Base-by-base conservation (phyloP, 768 basidiomycete species). In the Arthromyces matolae region DNA sequence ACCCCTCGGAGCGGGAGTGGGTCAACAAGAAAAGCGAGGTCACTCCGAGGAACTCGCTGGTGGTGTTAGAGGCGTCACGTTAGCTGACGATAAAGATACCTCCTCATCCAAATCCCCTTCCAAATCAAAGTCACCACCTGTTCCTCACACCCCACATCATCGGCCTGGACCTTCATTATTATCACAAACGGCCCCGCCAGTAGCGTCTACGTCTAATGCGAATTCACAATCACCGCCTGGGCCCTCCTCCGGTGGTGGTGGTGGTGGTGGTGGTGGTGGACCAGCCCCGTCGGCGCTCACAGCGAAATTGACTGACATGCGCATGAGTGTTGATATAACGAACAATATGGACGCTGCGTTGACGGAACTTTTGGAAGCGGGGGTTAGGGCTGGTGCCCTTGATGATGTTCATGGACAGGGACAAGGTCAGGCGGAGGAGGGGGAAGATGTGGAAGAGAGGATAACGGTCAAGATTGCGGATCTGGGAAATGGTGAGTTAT, bases 381-480 rank as follows among this genome's bases (percentile, higher is more conserved):
- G 48, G 31, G 51, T 38, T 3, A 1, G 28, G 3, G 35, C 3
- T 5, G 42, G 13, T 2, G 29, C 19, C 8, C 8, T 2, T 2
- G 33, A 16, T 3, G 13, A 13, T 5, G 35, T 33, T 13, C 4
- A 10, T 54, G 54, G 55, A 58, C 27, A 53, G 49, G n/a, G 56
- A 69, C 14, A 4, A 60, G 28, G 61, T n/a, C n/a, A 77, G 50
- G 54, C 53, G 53, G 27, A 58, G 37, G 40, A 51, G 53, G 22
- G 57, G 48, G 42, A 37, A 49, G 35, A 54, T 8, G 69, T 67
- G 10, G 60, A 41, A 10, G 83, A 89, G 61, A 81, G 81, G 63
- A 96, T 98, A 52, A 97, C 93, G 5, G 96, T 99, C 43, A 97
- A 98, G 77, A 98, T 99, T 62, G 96, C 95, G 24, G 96, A 99